Evolutionary conservation across 352 stramenopile species (phyloP).

Genomic region (Phytopythium oedochilum): DNA sequence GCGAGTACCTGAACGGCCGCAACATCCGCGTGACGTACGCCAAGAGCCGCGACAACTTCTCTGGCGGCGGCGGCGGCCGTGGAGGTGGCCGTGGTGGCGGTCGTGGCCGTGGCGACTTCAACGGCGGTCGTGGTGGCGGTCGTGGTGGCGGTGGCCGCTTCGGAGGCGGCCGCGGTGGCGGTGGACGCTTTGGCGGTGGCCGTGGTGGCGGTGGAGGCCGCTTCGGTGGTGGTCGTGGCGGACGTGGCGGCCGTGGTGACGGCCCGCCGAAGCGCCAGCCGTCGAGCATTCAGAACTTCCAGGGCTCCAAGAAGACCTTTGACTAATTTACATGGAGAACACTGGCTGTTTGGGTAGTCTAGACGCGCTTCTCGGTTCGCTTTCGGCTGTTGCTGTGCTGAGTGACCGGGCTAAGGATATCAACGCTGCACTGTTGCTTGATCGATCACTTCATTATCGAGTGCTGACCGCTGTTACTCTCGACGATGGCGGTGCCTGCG

Average conservation of each 20-base stretch:
- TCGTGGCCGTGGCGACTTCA: constrained; percentile 40
- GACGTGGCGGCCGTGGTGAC: constrained; percentile 52
- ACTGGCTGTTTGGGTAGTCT: constrained; percentile 17
- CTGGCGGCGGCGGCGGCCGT: constrained; percentile 44
- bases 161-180: constrained; percentile 31
- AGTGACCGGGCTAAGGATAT: too few species aligned
- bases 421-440: too few species aligned
- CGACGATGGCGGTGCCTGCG: background rate
- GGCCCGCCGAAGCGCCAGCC: constrained; percentile 82
- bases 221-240: constrained; percentile 34
- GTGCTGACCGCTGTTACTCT: too few species aligned
- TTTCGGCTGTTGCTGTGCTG: background rate
- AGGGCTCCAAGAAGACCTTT: constrained; percentile 97
- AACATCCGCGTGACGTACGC: constrained; percentile 95
- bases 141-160: constrained; percentile 31
- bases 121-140: constrained; percentile 50
- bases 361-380: constrained; percentile 6
- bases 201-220: constrained; percentile 38
- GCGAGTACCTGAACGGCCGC: constrained; percentile 90
- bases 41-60: constrained; percentile 53
- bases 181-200: constrained; percentile 32
- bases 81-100: constrained; percentile 58
- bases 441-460: too few species aligned
- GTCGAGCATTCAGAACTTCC: constrained; percentile 91
- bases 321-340: constrained; percentile 75